Percentiles rank a stretch among this genome's conserved stretches.
These are phyloP conservation scores for Tolypocladium tropicale DNA, from an alignment of 2,329 filamentous ascomycete genomes.

Conservation along the genomic window DNA sequence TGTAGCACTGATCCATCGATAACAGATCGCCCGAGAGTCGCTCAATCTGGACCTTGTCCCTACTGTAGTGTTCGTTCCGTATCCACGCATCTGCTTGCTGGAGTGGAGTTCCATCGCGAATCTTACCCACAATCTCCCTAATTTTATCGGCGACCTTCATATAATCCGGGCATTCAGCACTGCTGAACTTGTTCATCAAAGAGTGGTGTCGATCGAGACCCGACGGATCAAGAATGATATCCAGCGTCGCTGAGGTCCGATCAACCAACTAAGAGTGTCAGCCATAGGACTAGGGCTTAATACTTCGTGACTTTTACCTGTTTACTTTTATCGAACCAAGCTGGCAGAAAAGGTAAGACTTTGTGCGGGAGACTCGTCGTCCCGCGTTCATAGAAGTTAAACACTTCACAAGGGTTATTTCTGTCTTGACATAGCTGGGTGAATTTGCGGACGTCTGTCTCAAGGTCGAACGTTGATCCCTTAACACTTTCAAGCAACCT, in stretches of 20 bases:
- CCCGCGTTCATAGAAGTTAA: not conserved
- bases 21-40: conserved; percentile 22
- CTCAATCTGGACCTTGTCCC: conserved; percentile 17
- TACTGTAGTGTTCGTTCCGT: conserved; percentile 11
- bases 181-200: not conserved
- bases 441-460: not conserved
- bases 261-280: not conserved
- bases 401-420: not conserved
- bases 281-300: not conserved
- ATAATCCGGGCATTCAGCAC: not conserved
- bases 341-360: too few species aligned
- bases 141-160: not conserved
- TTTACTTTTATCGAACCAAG: not conserved
- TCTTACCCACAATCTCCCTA: not conserved
- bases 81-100: conserved; percentile 9
- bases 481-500: not conserved
- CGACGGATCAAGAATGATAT: not conserved
- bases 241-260: not conserved
- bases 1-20: conserved; percentile 25
- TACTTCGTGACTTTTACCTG: not conserved
- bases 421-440: not conserved
- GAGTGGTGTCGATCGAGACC: not conserved
- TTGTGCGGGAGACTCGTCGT: not conserved
- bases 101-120: not conserved
- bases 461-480: not conserved